Base-by-base conservation (phyloP, 2,329 filamentous ascomycete species). In the Ophiocordyceps robertsii region DNA sequence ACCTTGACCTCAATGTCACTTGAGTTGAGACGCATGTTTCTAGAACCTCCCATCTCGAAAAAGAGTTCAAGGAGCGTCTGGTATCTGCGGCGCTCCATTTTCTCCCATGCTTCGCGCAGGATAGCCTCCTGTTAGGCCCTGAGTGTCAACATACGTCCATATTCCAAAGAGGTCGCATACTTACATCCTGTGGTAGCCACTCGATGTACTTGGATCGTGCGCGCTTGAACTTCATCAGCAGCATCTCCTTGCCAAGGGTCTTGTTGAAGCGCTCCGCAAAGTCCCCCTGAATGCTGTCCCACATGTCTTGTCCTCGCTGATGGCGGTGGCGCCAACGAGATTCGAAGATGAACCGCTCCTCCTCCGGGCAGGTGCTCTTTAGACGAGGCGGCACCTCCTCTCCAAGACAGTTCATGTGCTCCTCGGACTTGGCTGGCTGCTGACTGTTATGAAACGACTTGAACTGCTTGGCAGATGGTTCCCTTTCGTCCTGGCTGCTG, bases 161-260 rank as follows among this genome's bases (percentile, higher is more conserved):
- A 19, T 19, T 3, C 19, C 19, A 19, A 19, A 4, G 29, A 10
- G 10, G 19, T 19, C 3, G 19, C 19, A 6, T 19, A 27, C 72
- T 65, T 56, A 75, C 73, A 58, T 77, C 73, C 46, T 50, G 53
- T 8, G 57, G 47, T 2, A 69, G 63, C 72, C 72, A 76, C 1
- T 65, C 54, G 12, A 66, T 60, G 41, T 69, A 68, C 46, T 67
- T 70, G 42, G 67, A 57, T 16, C 73, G 66, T 3, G 66, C 66
- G 8, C 73, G 65, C 12, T 67, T 67, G 36, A 74, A 63, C 52
- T 69, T 72, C 73, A 77, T 77, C 49, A 77, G 73, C 5, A 77
- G 60, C 40, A 66, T 65, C 39, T 72, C 68, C 47, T 71, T 69
- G 32, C 65, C 61, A 6, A 59, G 60, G 12, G 58, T 57, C 46